Conservation (phyloP, 331 rosid genomes). For the Rosa hybrid region DNA sequence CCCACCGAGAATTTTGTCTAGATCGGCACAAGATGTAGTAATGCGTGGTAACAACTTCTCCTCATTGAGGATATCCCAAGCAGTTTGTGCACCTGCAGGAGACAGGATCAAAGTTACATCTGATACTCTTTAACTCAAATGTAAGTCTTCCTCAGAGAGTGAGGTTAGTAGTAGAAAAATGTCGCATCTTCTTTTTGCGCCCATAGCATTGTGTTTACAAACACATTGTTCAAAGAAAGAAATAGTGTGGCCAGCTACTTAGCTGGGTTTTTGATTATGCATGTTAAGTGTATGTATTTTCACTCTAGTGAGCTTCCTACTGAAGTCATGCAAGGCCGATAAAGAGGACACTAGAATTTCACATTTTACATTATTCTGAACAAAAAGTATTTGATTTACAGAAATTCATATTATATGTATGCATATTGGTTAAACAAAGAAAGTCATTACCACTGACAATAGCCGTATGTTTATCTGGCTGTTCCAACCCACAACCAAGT, state of each 20-base stretch:
- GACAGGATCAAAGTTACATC: not conserved
- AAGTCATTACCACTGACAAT: constrained; percentile 48
- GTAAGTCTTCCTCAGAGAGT: not conserved
- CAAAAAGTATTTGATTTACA: not conserved
- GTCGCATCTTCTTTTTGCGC: not conserved
- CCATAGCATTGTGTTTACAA: not conserved
- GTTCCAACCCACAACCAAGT: constrained; percentile 44
- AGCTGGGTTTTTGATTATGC: not conserved
- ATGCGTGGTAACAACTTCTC: constrained; percentile 57
- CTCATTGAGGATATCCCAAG: constrained; percentile 89
- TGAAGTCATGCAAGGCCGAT: not conserved
- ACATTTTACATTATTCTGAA: not conserved
- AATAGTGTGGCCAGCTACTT: not conserved
- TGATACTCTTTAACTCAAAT: not conserved
- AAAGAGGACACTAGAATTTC: not conserved
- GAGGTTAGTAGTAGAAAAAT: not conserved
- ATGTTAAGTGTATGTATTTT: not conserved
- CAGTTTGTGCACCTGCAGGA: constrained; percentile 73
- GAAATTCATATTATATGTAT: not conserved
- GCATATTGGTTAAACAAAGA: not conserved
- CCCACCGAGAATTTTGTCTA: constrained; percentile 84
- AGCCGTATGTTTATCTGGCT: constrained; percentile 37
- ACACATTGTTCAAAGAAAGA: not conserved
- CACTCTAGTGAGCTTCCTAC: not conserved
- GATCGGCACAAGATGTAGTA: constrained; percentile 73